Evolutionary conservation across 176 grass and related monocot genomes (phyloP), one percentile per base, ranked within the genome.

Genomic region (Elymus sibiricus): DNA sequence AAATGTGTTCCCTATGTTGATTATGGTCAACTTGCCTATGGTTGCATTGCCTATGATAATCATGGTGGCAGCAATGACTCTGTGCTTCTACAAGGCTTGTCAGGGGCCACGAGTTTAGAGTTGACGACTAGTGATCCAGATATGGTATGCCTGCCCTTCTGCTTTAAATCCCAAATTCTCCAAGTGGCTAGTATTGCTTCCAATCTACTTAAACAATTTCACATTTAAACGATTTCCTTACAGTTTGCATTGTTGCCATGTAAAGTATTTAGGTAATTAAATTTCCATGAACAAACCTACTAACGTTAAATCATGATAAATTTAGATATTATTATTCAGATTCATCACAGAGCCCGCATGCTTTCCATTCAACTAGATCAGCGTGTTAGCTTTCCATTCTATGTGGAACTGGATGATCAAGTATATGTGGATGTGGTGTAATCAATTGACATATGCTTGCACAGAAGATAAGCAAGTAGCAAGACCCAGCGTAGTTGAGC

Each of bases 21-120:
- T 43, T 44, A 1, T 32, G 31, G 31, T 32, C 31, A 32, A 2
- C 37, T 3, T 32, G 1, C 3, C 31, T 32, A 32, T 32, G 31
- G 3, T 32, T 2, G 31, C 31, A 2, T 39, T 39, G 2, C 6
- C 22, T 53, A 32, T 32, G 31, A 3, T 32, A 55, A 47, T 16
- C 6, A 0, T 11, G n/a, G 34, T 21, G 65, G 7, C n/a, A 14
- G 63, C 17, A 21, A 76, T 53, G 27, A 29, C 16, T 76, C 19
- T 21, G 66, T 82, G 12, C 46, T 82, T 15, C 22, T 82, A 25
- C 31, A 71, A 82, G 66, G 32, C n/a, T 38, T 82, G 34, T 82
- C 66, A 40, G 22, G 46, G 4, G 32, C 27, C 17, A 59, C 22
- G 5, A 11, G n/a, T 71, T 70, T 71, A 5, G 80, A 71, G 31